Percentiles rank a stretch among this genome's conserved stretches.
These are phyloP conservation scores for Glonium stellatum DNA, from an alignment of 495 filamentous ascomycete species.

Conservation along the genomic window DNA sequence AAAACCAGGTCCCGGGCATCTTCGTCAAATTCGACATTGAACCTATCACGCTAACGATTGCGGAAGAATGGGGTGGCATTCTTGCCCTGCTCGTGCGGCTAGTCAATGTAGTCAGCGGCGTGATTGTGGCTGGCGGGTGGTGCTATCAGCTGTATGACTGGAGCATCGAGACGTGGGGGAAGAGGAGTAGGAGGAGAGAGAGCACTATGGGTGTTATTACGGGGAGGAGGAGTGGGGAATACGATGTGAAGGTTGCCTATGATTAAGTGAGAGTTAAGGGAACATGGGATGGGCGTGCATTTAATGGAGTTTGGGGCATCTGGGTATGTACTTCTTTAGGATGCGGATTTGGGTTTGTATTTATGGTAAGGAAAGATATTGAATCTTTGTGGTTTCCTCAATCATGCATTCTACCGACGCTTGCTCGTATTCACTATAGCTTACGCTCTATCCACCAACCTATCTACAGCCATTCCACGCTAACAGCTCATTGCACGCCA, in stretches of 20 bases:
- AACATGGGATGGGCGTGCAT: too few species aligned
- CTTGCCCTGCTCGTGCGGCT: slow-evolving; percentile 68
- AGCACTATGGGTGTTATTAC: background rate
- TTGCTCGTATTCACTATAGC: too few species aligned
- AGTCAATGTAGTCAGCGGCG: slow-evolving; percentile 58
- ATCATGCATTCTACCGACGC: too few species aligned
- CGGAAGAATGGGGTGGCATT: slow-evolving; percentile 70
- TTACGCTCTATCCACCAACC: too few species aligned
- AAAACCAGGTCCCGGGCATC: slow-evolving; percentile 75
- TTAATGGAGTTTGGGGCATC: too few species aligned
- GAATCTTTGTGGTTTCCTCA: too few species aligned
- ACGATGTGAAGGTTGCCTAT: background rate
- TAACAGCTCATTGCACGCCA: too few species aligned
- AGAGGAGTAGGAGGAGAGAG: slow-evolving; percentile 17
- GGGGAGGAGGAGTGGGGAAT: slow-evolving; percentile 16
- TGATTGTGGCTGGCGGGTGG: slow-evolving; percentile 59
- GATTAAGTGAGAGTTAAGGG: too few species aligned
- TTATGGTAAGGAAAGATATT: too few species aligned
- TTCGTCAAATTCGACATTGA: slow-evolving; percentile 99
- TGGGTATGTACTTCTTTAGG: too few species aligned
- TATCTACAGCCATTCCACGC: too few species aligned
- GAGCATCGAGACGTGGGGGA: slow-evolving; percentile 41
- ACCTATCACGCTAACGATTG: slow-evolving; percentile 80
- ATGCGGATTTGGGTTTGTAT: too few species aligned
- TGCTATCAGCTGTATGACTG: slow-evolving; percentile 54